Evolutionary conservation across 192 early-diverging fungal genomes (phyloP).

Genomic region (Glomus cerebriforme): DNA sequence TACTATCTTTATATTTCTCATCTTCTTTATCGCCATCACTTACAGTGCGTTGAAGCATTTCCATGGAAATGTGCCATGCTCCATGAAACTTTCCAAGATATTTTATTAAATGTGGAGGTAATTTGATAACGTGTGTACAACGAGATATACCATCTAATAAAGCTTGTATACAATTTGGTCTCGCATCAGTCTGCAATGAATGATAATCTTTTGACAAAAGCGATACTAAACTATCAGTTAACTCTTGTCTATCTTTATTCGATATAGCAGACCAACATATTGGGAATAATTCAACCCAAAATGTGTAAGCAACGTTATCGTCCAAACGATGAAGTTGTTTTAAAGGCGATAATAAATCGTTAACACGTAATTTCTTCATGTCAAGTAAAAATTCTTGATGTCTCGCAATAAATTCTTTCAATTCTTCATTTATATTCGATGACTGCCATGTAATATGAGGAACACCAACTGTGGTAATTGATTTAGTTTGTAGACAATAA

Average conservation of each 20-base stretch:
- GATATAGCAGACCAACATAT: conserved; percentile 76
- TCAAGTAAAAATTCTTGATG: conserved; percentile 67
- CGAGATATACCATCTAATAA: conserved; percentile 84
- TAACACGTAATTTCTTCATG: conserved; percentile 51
- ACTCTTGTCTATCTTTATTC: conserved; percentile 78
- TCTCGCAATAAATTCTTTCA: conserved; percentile 48
- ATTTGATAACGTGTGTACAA: conserved; percentile 68
- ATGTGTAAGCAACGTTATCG: conserved; percentile 61
- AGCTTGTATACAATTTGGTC: conserved; percentile 96
- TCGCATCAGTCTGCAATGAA: conserved; percentile 67
- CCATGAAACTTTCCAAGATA: conserved; percentile 91
- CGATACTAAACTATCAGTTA: conserved; percentile 79
- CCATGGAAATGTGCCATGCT: conserved; percentile 88
- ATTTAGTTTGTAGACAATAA: conserved; percentile 50
- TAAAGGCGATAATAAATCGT: conserved; percentile 57
- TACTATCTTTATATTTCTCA: conserved; percentile 84
- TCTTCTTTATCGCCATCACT: conserved; percentile 68
- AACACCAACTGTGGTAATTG: conserved; percentile 39
- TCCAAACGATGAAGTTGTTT: conserved; percentile 70
- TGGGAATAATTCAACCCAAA: conserved; percentile 89
- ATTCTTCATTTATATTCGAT: conserved; percentile 34
- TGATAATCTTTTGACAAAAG: conserved; percentile 94
- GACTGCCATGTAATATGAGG: conserved; percentile 27
- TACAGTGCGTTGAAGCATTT: conserved; percentile 76
- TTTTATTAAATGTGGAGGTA: conserved; percentile 93